Conservation (phyloP, 2,329 filamentous ascomycete species). For the Alternaria postmessia region DNA sequence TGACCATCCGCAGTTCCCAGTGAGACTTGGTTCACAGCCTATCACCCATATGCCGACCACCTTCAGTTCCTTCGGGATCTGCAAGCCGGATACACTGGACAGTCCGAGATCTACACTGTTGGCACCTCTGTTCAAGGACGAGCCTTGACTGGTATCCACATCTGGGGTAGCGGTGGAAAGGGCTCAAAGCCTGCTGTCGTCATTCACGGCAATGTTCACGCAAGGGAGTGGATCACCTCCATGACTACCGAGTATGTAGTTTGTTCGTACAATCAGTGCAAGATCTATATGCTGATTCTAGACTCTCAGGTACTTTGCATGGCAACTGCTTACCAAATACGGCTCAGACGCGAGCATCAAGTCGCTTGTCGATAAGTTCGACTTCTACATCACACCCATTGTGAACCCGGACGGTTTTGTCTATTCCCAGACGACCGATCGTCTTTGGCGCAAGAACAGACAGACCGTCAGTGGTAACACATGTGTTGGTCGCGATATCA, state of each 20-base stretch:
- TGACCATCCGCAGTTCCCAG: conserved; percentile 35
- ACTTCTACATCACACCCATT: conserved; percentile 45
- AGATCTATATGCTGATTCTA: neutral
- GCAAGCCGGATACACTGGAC: conserved; percentile 41
- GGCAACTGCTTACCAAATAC: conserved; percentile 48
- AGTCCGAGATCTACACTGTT: conserved; percentile 46
- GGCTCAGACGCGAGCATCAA: conserved; percentile 42
- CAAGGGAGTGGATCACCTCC: conserved; percentile 49
- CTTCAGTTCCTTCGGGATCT: conserved; percentile 45
- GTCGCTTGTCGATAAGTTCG: conserved; percentile 47
- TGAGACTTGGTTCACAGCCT: conserved; percentile 49
- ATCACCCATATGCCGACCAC: conserved; percentile 48
- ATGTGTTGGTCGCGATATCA: conserved; percentile 50
- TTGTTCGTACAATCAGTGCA: neutral
- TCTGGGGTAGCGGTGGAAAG: conserved; percentile 49
- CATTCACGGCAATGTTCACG: conserved; percentile 48
- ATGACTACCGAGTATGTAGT: conserved; percentile 34
- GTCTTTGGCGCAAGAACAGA: conserved; percentile 53
- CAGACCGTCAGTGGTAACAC: conserved; percentile 41
- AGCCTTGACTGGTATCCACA: conserved; percentile 47
- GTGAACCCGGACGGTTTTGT: conserved; percentile 44
- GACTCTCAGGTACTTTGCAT: conserved; percentile 39
- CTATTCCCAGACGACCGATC: conserved; percentile 50
- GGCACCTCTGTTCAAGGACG: conserved; percentile 46
- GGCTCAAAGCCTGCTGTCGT: conserved; percentile 48